A percentile compares a stretch with the other conserved stretches of the same genome.
Conservation (phyloP, 768 basidiomycete species). For the Naganishia vaughanmartiniae region DNA sequence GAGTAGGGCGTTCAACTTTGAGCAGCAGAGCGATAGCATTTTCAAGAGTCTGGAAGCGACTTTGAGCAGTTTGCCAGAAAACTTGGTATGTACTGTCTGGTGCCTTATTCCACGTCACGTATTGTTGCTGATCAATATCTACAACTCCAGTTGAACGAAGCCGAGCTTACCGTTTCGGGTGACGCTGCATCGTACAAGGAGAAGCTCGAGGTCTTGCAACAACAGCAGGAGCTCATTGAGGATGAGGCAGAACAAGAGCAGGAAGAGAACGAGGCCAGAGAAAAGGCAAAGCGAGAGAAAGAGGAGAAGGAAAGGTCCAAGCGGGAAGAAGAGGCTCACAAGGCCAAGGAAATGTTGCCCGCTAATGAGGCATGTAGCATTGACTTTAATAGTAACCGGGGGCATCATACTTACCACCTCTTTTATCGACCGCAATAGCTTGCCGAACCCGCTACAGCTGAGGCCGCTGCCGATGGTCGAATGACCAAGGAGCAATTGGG, state of each 20-base stretch:
- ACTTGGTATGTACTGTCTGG: slow-evolving; percentile 63
- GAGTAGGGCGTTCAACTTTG: slow-evolving; percentile 90
- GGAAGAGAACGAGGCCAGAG: slow-evolving; percentile 52
- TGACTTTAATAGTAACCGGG: not conserved
- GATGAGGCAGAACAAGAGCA: slow-evolving; percentile 98
- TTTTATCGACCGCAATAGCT: slow-evolving; percentile 30
- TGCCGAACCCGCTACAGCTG: slow-evolving; percentile 25
- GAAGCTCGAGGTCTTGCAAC: slow-evolving; percentile 93
- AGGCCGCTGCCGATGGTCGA: slow-evolving; percentile 62
- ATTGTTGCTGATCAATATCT: not conserved
- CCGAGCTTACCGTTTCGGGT: slow-evolving; percentile 91
- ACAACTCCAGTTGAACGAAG: slow-evolving; percentile 76
- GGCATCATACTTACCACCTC: not conserved
- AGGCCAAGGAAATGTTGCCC: slow-evolving; percentile 78
- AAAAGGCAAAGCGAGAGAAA: slow-evolving; percentile 71
- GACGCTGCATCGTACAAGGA: slow-evolving; percentile 91
- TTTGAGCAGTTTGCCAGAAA: slow-evolving; percentile 86
- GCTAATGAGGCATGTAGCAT: slow-evolving; percentile 71
- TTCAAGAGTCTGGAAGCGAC: slow-evolving; percentile 83
- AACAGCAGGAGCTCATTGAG: slow-evolving; percentile 98
- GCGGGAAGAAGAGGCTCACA: slow-evolving; percentile 64
- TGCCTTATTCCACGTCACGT: not conserved
- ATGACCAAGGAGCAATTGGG: slow-evolving; percentile 96
- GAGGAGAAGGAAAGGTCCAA: slow-evolving; percentile 74
- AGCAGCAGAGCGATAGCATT: slow-evolving; percentile 80